These are phyloP conservation scores for Cucurbita moschata DNA, from an alignment of 306 rosid species.

Conservation along the genomic window DNA sequence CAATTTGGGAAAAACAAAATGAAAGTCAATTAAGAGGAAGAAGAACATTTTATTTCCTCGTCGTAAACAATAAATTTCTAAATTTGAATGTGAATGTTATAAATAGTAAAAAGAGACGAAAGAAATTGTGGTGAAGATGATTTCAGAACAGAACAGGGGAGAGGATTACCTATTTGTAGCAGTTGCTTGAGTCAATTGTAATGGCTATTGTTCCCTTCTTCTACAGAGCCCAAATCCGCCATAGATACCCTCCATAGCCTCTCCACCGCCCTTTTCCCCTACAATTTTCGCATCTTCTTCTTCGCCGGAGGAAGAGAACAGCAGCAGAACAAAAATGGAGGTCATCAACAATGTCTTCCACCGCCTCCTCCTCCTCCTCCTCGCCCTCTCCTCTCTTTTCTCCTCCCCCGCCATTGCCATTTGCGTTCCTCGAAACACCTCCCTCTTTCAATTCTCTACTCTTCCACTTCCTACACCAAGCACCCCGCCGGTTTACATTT, in stretches of 20 bases:
- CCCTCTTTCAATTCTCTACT: not conserved
- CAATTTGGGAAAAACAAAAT: too few relatives aligned
- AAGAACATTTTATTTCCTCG: too few relatives aligned
- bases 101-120: not conserved
- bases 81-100: not conserved
- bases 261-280: not conserved
- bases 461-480: not conserved
- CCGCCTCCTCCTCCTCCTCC: not conserved
- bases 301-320: slow-evolving; percentile 3
- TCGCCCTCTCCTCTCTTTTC: not conserved
- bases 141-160: not conserved
- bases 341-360: not conserved
- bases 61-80: not conserved
- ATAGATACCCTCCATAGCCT: not conserved
- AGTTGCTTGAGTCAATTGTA: not conserved
- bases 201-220: not conserved
- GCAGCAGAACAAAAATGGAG: not conserved
- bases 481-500: not conserved
- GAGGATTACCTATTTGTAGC: not conserved
- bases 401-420: not conserved
- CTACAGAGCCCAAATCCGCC: not conserved
- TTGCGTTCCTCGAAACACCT: slow-evolving; percentile 1
- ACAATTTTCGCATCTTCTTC: not conserved
- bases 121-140: not conserved
- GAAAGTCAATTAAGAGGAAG: too few relatives aligned